These are phyloP conservation scores for Karstenula rhodostoma DNA, from an alignment of 2,329 filamentous ascomycete genomes.

Conservation along the genomic window DNA sequence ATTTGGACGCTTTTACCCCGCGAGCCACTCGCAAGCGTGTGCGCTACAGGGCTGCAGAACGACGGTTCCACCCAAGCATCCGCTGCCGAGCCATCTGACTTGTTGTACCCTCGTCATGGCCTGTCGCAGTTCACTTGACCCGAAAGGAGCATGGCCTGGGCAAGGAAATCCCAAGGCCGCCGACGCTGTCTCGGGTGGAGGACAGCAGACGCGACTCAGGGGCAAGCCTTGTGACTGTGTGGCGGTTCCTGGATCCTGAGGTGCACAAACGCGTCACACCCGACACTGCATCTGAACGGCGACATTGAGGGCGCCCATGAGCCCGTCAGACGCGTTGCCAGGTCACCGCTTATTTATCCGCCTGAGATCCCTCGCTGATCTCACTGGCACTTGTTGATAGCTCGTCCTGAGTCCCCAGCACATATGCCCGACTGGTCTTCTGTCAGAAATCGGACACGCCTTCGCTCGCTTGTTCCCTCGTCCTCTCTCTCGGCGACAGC, in stretches of 20 bases:
- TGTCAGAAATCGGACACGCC: background rate
- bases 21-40: background rate
- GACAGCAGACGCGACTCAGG: background rate
- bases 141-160: too few species aligned
- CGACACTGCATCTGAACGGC: background rate
- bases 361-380: background rate
- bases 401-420: background rate
- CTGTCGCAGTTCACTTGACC: background rate
- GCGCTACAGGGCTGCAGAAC: background rate
- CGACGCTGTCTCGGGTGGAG: background rate
- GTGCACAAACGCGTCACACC: background rate
- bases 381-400: background rate
- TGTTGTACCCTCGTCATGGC: background rate
- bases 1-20: constrained; percentile 1
- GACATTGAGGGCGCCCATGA: background rate
- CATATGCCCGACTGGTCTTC: background rate
- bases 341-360: constrained; percentile 6
- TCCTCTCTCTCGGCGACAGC: background rate
- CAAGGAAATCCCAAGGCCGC: background rate
- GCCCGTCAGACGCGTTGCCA: background rate
- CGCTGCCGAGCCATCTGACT: background rate
- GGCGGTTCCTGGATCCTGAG: constrained; percentile 4
- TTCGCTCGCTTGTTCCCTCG: background rate
- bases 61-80: background rate
- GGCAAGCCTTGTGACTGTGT: constrained; percentile 5